Base-by-base conservation (phyloP, 768 basidiomycete species). In the Chalciporus chontae region DNA sequence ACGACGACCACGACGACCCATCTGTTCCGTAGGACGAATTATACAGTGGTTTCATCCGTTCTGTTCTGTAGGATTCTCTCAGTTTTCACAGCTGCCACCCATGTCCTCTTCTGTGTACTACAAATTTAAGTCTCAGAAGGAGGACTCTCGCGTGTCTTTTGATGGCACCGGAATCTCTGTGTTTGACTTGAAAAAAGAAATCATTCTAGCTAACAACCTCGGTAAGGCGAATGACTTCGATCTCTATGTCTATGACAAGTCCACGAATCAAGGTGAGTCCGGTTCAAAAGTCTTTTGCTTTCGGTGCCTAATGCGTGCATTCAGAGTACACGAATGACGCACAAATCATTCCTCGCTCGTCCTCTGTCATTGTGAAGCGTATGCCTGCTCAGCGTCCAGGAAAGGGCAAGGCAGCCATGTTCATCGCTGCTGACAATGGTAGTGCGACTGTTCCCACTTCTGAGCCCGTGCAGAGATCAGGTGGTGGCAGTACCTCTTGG, bases 161-260 rank as follows among this genome's bases (percentile, higher is more conserved):
- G 95, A 99, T 68, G 96, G 96, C 64, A 97, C 95, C 59, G 92
- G 93, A 55, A 98, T 99, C 66, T 94, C 94, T 64, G 93, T 98
- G 60, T 98, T 97, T 77, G 96, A 99, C 73, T 77, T 99, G 71
- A 99, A 99, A 76, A 90, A 87, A 77, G 96, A 98, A 73, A 91
- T 99, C 66, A 95, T 99, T 63, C 75, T 95, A 63, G 89, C 89
- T 67, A 97, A 97, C 67, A 93, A 87, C 68, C 84, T 99, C 72
- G 87, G 87, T 74, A 94, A 93, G 77, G 93, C 91, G 51, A 92
- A 87, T 65, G 96, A 99, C 66, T 97, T 98, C 76, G 96, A 99
- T 72, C 79, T 99, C 21, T 81, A 82, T 45, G 77, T 98, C 34
- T 87, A 84, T 66, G 94, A 97, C 64, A 73, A 82, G 41, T 83